Conservation (phyloP, 2,329 filamentous ascomycete genomes). For the Metarhizium robertsii region DNA sequence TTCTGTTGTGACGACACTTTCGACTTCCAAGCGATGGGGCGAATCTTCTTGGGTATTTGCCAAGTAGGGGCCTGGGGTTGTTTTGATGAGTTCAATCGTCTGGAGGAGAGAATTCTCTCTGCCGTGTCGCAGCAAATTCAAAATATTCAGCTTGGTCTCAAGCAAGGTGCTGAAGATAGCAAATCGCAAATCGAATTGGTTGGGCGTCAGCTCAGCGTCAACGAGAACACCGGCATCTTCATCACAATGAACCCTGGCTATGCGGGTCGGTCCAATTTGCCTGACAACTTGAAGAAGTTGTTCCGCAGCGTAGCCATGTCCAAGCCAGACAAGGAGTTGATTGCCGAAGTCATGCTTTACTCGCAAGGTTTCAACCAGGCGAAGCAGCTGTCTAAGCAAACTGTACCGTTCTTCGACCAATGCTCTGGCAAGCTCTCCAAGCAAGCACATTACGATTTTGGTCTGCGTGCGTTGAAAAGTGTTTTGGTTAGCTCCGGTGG, state of each 20-base stretch:
- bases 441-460: constrained; percentile 98
- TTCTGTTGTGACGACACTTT: constrained; percentile 99
- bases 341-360: constrained; percentile 99
- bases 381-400: constrained; percentile 86
- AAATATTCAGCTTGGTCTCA: constrained; percentile 94
- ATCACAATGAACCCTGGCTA: constrained; percentile 99
- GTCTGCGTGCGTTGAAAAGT: constrained; percentile 93
- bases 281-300: constrained; percentile 98
- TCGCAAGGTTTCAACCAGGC: constrained; percentile 98
- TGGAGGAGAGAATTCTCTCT: constrained; percentile 94
- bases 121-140: constrained; percentile 99
- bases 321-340: constrained; percentile 98
- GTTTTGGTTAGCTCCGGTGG: constrained; percentile 96
- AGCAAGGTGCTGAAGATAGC: constrained; percentile 71
- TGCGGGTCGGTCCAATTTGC: constrained; percentile 92
- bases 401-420: constrained; percentile 95
- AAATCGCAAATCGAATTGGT: constrained; percentile 90
- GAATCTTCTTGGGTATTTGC: constrained; percentile 98
- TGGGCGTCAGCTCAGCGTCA: constrained; percentile 81
- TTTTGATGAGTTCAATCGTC: constrained; percentile 99
- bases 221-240: constrained; percentile 93
- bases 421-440: constrained; percentile 77
- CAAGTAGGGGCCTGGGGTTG: constrained; percentile 99
- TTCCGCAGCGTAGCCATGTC: constrained; percentile 99
- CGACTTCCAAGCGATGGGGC: constrained; percentile 98